Base-by-base conservation (phyloP, 1,284 basidiomycete genomes). In the Omphalotus olearius region DNA sequence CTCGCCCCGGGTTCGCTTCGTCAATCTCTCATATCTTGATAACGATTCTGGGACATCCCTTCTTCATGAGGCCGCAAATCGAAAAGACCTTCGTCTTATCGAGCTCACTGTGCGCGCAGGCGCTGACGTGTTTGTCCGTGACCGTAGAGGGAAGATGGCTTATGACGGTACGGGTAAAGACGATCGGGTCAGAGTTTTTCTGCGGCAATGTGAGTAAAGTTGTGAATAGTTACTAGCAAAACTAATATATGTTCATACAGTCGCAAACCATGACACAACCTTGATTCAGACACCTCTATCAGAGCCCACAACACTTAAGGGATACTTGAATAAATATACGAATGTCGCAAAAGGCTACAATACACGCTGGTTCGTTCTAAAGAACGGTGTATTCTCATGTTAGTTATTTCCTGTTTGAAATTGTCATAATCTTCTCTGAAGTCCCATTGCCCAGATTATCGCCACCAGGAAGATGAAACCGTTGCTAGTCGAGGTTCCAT, bases 321-420 rank as follows among this genome's bases (percentile, higher is more conserved):
- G 93, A 0, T 94, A 92, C 61, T 72, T 93, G 16, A 90, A 87
- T 64, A 96, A 96, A 68, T 96, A 93, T 66, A 86, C 88, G 4
- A 96, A 95, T 60, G 85, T 95, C 37, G 92, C 92, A 0, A 83
- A 85, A 59, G 94, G 96, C 0, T 98, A 95, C 69, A 88, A 87
- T 60, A 90, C 90, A 0, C 78, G 96, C 0, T 98, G 95, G 93
- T 97, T 98, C 63, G 93, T 98, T 0, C 78, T 98, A 36, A 85
- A 91, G 60, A 83, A 91, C 55, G 96, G 93, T 4, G 75, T 89
- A 30, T 70, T 96, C 10, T 91, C 88, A 25, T 94, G 91, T 88
- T 23, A 64, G 37, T 84, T 75, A 23, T 35, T 13, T 13, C n/a
- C 6, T 17, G 4, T 7, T 30, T 43, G 41, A n/a, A 39, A 20